phyloP scores from a whole-genome alignment of 148 eudicot genomes.

The Beta vulgaris region DNA sequence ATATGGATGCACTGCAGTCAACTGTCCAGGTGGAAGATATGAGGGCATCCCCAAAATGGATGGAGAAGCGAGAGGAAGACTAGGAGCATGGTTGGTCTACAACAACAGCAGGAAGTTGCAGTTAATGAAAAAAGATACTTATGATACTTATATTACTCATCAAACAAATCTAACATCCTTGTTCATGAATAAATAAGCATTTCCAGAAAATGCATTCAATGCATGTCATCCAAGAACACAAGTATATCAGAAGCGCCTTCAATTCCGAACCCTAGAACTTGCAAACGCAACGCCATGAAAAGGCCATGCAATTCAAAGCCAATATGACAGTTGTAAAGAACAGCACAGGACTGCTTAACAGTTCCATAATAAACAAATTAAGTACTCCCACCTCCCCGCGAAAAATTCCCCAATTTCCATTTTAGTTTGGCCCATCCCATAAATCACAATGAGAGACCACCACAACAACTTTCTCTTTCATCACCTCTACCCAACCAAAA shows the following conservation, averaged over 20 bases:
- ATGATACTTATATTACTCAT: neutral
- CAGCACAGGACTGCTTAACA: neutral
- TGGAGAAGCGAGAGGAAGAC: conserved; percentile 55
- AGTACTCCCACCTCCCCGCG: too few species aligned
- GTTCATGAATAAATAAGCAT: neutral
- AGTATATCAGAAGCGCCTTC: neutral
- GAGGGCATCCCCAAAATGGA: conserved; percentile 75
- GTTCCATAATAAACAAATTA: neutral
- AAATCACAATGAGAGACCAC: too few species aligned
- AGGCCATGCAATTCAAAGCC: neutral
- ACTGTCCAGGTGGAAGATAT: conserved; percentile 67
- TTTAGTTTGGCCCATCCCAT: too few species aligned
- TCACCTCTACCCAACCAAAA: too few species aligned
- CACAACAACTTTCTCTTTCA: too few species aligned
- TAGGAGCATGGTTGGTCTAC: conserved; percentile 60
- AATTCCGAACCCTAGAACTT: neutral
- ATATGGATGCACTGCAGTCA: conserved; percentile 76
- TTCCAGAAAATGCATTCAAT: neutral
- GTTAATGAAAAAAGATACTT: neutral
- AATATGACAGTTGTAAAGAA: neutral
- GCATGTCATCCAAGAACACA: neutral
- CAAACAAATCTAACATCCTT: neutral
- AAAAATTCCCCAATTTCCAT: too few species aligned
- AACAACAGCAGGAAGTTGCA: neutral
- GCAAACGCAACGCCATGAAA: neutral